Evolutionary conservation across 2,329 filamentous ascomycete species (phyloP).

Genomic region (Calonectria crousiana): DNA sequence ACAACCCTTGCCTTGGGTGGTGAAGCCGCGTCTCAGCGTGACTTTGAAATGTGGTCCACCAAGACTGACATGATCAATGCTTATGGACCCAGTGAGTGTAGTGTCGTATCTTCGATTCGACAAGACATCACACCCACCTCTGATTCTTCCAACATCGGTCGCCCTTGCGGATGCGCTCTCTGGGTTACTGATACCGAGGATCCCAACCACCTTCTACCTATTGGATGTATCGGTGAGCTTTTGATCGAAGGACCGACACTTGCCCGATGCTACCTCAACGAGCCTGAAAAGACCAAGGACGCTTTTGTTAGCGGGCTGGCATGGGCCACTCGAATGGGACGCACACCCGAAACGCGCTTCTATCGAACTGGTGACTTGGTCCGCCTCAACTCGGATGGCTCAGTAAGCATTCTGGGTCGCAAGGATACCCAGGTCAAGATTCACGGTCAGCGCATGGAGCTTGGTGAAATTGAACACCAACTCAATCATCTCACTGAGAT

Average conservation of each 20-base stretch:
- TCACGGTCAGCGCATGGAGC: slow-evolving; percentile 65
- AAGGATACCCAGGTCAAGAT: slow-evolving; percentile 53
- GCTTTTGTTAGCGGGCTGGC: not conserved
- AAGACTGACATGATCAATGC: not conserved
- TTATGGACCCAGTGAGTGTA: not conserved
- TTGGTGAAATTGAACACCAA: slow-evolving; percentile 57
- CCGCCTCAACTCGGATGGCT: slow-evolving; percentile 53
- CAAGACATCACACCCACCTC: not conserved
- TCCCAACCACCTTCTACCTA: not conserved
- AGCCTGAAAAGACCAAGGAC: not conserved
- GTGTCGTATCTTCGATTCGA: not conserved
- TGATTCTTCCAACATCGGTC: not conserved
- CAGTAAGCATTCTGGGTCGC: slow-evolving; percentile 60
- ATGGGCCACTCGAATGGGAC: not conserved
- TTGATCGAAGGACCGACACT: not conserved
- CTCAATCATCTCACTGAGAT: slow-evolving; percentile 65
- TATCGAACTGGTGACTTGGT: slow-evolving; percentile 64
- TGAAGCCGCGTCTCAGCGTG: not conserved
- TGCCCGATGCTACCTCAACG: not conserved
- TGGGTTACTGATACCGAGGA: not conserved
- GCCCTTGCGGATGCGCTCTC: not conserved
- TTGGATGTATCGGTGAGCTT: slow-evolving; percentile 1
- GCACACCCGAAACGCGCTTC: not conserved
- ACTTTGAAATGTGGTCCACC: not conserved
- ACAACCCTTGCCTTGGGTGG: not conserved